These are phyloP conservation scores for Centrapalus pauciflorus DNA, from an alignment of 129 eudicot species.

Conservation along the genomic window DNA sequence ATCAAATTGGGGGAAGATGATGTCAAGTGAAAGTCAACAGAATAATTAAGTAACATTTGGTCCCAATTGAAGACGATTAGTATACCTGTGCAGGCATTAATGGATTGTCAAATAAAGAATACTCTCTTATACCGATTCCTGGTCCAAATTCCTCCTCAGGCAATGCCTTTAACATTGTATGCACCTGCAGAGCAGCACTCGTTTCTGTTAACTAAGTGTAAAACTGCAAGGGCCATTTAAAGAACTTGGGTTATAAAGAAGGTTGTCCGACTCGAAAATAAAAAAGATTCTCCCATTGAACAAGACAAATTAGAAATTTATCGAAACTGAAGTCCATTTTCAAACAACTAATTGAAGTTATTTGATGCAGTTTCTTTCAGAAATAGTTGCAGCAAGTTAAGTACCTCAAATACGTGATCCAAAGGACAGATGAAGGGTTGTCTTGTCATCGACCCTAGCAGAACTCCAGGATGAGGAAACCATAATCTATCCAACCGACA, in stretches of 20 bases:
- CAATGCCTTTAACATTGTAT: conserved; percentile 65
- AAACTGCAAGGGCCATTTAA: too few species aligned
- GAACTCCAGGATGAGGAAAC: conserved; percentile 94
- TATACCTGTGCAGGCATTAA: conserved; percentile 63
- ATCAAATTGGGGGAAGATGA: not conserved
- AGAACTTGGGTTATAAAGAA: too few species aligned
- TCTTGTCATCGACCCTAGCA: conserved; percentile 75
- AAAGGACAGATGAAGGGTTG: conserved; percentile 88
- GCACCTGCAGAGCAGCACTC: conserved; percentile 45
- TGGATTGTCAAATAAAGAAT: conserved; percentile 80
- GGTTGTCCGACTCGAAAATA: too few species aligned
- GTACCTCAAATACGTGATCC: conserved; percentile 97
- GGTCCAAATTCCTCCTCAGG: conserved; percentile 84
- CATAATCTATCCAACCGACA: conserved; percentile 99
- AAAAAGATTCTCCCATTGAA: not conserved
- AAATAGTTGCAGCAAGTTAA: not conserved
- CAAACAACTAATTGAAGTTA: not conserved
- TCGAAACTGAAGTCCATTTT: not conserved
- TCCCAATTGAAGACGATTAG: not conserved
- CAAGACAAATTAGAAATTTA: too few species aligned
- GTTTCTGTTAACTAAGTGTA: not conserved
- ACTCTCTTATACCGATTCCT: conserved; percentile 61
- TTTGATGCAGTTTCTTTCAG: not conserved
- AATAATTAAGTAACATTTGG: not conserved
- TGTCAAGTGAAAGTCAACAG: conserved; percentile 1